Conservation (phyloP, 768 basidiomycete genomes). For the Tubosaeta sp. region DNA sequence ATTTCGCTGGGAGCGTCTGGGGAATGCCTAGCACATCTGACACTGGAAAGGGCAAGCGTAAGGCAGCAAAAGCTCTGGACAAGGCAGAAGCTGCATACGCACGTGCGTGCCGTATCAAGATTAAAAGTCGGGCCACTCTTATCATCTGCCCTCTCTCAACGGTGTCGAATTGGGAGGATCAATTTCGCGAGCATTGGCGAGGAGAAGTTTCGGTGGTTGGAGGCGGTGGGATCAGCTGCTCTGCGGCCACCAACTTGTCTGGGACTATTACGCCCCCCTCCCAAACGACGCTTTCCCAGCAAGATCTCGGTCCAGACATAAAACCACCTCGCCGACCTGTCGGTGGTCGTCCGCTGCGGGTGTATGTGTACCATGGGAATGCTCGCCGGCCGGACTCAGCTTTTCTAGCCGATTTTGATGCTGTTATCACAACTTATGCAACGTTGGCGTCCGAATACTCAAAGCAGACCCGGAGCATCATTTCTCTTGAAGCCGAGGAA, state of each 20-base stretch:
- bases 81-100: conserved; percentile 68
- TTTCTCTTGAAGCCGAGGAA: conserved; percentile 55
- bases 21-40: conserved; percentile 63
- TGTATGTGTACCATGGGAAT: conserved; percentile 96
- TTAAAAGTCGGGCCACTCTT: conserved; percentile 84
- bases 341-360: conserved; percentile 57
- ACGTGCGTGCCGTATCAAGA: conserved; percentile 73
- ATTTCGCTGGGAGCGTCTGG: conserved; percentile 80
- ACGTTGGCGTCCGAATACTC: conserved; percentile 95
- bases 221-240: conserved; percentile 50
- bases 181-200: conserved; percentile 95
- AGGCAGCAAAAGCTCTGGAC: conserved; percentile 62
- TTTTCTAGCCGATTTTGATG: conserved; percentile 90
- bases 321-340: conserved; percentile 35
- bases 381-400: conserved; percentile 79
- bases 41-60: conserved; percentile 55
- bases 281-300: conserved; percentile 30
- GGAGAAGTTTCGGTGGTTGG: conserved; percentile 83
- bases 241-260: conserved; percentile 30
- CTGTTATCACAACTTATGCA: conserved; percentile 95
- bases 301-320: conserved; percentile 20
- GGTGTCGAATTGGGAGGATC: conserved; percentile 98
- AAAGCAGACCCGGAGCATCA: conserved; percentile 71
- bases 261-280: conserved; percentile 35
- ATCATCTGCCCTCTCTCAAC: conserved; percentile 96